Evolutionary conservation across 2,329 filamentous ascomycete species (phyloP).

Genomic region (Penicillium sp.): DNA sequence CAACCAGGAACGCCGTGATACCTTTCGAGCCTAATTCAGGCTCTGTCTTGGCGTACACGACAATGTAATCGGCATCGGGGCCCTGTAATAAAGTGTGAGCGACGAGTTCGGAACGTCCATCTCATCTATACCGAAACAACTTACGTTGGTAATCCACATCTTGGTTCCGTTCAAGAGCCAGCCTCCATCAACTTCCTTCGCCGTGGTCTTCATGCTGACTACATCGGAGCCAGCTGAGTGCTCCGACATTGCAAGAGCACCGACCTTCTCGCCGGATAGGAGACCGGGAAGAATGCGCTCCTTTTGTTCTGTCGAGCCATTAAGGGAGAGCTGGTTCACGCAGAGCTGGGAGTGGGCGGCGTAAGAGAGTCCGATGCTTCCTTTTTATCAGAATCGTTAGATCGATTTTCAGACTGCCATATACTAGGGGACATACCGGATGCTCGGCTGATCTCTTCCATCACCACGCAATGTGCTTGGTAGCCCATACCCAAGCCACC

Average conservation of each 20-base stretch:
- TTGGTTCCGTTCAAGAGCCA: constrained; percentile 82
- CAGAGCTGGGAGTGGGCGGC: constrained; percentile 93
- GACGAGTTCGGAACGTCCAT: background rate
- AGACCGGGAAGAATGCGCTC: constrained; percentile 67
- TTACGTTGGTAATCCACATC: constrained; percentile 97
- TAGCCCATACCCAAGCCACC: constrained; percentile 88
- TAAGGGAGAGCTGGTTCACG: constrained; percentile 90
- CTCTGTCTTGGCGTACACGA: constrained; percentile 94
- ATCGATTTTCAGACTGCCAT: background rate
- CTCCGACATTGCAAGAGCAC: constrained; percentile 90
- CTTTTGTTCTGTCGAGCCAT: constrained; percentile 73
- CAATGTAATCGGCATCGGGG: constrained; percentile 80
- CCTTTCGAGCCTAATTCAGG: constrained; percentile 74
- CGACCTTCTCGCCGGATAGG: constrained; percentile 70
- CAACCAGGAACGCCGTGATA: constrained; percentile 88
- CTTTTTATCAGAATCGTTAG: constrained; percentile 15
- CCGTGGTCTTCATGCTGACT: constrained; percentile 85
- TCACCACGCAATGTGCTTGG: constrained; percentile 87
- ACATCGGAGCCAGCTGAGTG: constrained; percentile 86
- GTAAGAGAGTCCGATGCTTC: constrained; percentile 65
- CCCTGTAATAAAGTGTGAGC: constrained; percentile 37
- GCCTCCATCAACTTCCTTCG: constrained; percentile 71
- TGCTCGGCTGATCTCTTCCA: constrained; percentile 88
- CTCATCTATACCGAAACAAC: constrained; percentile 9
- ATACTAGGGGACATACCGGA: constrained; percentile 47